Evolutionary conservation across 176 grass and related monocot species (phyloP).

Genomic region (Oryza officinalis): DNA sequence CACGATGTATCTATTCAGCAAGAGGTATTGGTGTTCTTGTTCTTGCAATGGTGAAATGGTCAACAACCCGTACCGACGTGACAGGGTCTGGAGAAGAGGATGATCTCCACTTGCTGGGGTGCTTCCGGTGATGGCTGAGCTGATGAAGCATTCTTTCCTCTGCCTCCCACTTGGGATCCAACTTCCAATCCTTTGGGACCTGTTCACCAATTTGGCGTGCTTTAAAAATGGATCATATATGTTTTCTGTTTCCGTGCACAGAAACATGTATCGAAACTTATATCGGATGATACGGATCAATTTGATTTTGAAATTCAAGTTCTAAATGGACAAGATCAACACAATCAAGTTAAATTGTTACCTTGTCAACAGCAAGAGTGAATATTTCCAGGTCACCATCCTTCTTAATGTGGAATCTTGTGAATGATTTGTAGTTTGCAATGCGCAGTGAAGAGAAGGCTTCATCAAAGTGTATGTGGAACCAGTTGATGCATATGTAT

Average conservation of each 20-base stretch:
- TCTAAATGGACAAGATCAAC: constrained; percentile 3
- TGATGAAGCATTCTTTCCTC: constrained; percentile 59
- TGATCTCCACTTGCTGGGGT: constrained; percentile 92
- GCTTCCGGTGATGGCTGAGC: constrained; percentile 62
- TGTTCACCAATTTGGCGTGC: constrained; percentile 33
- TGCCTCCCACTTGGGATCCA: constrained; percentile 85
- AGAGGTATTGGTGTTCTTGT: constrained; percentile 15
- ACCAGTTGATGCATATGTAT: constrained; percentile 97
- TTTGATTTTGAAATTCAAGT: neutral
- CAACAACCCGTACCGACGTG: constrained; percentile 66
- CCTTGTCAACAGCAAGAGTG: constrained; percentile 95
- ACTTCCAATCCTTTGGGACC: constrained; percentile 94
- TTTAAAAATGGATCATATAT: constrained; percentile 3
- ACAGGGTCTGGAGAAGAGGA: constrained; percentile 71
- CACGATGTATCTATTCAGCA: constrained; percentile 3
- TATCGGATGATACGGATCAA: neutral
- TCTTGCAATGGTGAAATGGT: constrained; percentile 80
- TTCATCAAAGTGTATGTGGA: constrained; percentile 96
- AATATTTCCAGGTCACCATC: constrained; percentile 84
- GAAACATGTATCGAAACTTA: neutral
- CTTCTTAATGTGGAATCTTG: constrained; percentile 84
- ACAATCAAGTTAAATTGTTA: constrained; percentile 33
- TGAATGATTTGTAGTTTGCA: constrained; percentile 96
- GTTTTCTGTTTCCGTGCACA: neutral
- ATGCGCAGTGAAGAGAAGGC: constrained; percentile 95